Percentiles rank a stretch among this genome's conserved stretches.
phyloP scores from a whole-genome alignment of 805 yeast genomes.

The Candida stauntonica region DNA sequence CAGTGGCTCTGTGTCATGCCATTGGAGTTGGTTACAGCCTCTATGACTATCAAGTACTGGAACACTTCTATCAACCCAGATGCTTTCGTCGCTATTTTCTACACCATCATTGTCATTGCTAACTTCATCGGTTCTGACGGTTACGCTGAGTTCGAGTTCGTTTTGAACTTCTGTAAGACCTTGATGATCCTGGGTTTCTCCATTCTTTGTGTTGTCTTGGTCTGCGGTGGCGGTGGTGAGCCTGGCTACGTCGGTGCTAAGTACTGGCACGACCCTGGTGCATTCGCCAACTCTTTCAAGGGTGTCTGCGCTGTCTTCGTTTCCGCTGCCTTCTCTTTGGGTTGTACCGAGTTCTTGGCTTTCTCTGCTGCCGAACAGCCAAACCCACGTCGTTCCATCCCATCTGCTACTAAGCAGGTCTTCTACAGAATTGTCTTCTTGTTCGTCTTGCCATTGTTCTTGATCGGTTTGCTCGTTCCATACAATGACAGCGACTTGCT shows the following conservation, averaged over 20 bases:
- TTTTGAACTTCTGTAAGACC: slow-evolving; percentile 52
- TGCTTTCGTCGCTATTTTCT: slow-evolving; percentile 54
- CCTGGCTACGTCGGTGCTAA: slow-evolving; percentile 55
- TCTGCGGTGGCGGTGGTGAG: slow-evolving; percentile 55
- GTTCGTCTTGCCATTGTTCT: slow-evolving; percentile 48
- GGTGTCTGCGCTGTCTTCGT: slow-evolving; percentile 62
- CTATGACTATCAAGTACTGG: slow-evolving; percentile 50
- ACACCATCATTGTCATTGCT: slow-evolving; percentile 42
- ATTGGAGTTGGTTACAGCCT: slow-evolving; percentile 50
- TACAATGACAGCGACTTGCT: slow-evolving; percentile 45
- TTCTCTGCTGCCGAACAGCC: slow-evolving; percentile 64
- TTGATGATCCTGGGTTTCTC: slow-evolving; percentile 55
- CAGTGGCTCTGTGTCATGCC: slow-evolving; percentile 55
- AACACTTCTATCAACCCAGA: slow-evolving; percentile 40
- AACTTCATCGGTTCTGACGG: slow-evolving; percentile 60
- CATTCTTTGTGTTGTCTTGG: slow-evolving; percentile 49
- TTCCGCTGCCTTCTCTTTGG: slow-evolving; percentile 59
- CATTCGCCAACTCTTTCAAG: slow-evolving; percentile 42
- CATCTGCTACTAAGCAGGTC: slow-evolving; percentile 61
- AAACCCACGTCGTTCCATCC: slow-evolving; percentile 55
- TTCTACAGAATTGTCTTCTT: slow-evolving; percentile 60
- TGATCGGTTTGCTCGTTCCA: slow-evolving; percentile 61
- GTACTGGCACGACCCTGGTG: slow-evolving; percentile 59
- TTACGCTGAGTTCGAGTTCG: slow-evolving; percentile 66
- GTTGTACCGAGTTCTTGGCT: slow-evolving; percentile 64